Evolutionary conservation across 2,329 filamentous ascomycete species (phyloP).

Genomic region (Claviceps monticola): DNA sequence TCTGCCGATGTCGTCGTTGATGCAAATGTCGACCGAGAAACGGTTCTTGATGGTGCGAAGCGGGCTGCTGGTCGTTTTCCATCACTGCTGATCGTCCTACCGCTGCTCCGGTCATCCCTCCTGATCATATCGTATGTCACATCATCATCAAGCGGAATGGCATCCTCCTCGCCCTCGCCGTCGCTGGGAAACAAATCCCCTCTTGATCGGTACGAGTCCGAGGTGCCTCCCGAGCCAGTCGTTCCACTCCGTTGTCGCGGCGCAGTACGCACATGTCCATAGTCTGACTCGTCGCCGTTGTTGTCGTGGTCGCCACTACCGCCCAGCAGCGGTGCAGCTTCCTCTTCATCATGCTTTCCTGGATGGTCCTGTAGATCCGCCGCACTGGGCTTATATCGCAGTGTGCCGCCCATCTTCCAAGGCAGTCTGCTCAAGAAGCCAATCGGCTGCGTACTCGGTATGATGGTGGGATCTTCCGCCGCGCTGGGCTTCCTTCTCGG

Average conservation of each 20-base stretch:
- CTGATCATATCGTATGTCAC: constrained; percentile 73
- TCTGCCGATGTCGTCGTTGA: constrained; percentile 26
- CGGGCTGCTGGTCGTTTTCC: constrained; percentile 34
- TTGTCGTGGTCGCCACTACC: constrained; percentile 12
- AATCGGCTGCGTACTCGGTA: constrained; percentile 71
- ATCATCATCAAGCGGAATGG: constrained; percentile 83
- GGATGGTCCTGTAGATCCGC: constrained; percentile 85
- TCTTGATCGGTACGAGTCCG: constrained; percentile 72
- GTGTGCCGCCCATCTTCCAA: constrained; percentile 67
- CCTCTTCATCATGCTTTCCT: constrained; percentile 35
- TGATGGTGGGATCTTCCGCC: constrained; percentile 69
- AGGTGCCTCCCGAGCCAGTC: constrained; percentile 64
- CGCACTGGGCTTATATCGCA: constrained; percentile 81
- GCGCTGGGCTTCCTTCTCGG: constrained; percentile 33
- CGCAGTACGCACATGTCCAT: constrained; percentile 14
- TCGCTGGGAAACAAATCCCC: constrained; percentile 88
- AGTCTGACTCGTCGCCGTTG: constrained; percentile 18
- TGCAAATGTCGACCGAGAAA: constrained; percentile 44
- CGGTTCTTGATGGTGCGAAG: constrained; percentile 32
- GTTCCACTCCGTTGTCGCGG: constrained; percentile 58
- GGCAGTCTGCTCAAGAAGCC: constrained; percentile 75
- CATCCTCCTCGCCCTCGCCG: constrained; percentile 75
- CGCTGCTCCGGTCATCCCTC: constrained; percentile 59
- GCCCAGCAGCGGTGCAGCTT: constrained; percentile 56
- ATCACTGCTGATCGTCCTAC: constrained; percentile 40